Evolutionary conservation across 306 rosid genomes (phyloP).

Genomic region (Trifolium dubium): DNA sequence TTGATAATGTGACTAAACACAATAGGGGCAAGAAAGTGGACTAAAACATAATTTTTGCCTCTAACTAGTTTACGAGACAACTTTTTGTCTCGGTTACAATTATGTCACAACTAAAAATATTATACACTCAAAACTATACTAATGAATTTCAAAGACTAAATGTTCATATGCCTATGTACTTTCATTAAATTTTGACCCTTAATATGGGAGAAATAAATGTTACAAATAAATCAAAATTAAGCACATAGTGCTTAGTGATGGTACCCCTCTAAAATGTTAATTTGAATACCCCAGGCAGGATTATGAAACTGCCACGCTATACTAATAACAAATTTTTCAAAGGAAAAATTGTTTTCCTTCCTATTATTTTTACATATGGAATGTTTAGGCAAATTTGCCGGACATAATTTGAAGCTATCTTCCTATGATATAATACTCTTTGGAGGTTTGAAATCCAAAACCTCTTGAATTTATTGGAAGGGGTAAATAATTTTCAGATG

Average conservation of each 20-base stretch:
- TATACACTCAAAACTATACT: not conserved
- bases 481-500: constrained; percentile 40
- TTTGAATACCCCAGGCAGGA: constrained; percentile 40
- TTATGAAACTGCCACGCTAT: constrained; percentile 48
- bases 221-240: constrained; percentile 47
- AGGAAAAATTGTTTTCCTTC: constrained; percentile 47
- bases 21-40: too few species aligned
- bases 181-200: constrained; percentile 32
- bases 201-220: constrained; percentile 40
- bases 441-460: constrained; percentile 44
- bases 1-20: too few species aligned
- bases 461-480: constrained; percentile 40
- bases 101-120: too few species aligned
- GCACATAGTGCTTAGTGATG: constrained; percentile 41
- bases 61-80: too few species aligned
- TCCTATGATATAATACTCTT: constrained; percentile 46
- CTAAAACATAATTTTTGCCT: too few species aligned
- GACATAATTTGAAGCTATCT: constrained; percentile 44
- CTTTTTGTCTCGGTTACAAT: too few species aligned
- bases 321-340: constrained; percentile 42
- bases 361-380: constrained; percentile 59
- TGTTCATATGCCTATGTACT: constrained; percentile 12
- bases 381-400: constrained; percentile 29
- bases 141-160: constrained; percentile 7
- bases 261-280: constrained; percentile 33